A percentile compares a stretch with the other conserved stretches of the same genome.
phyloP scores from a whole-genome alignment of 352 stramenopile species.

The Phytophthora tentaculata region DNA sequence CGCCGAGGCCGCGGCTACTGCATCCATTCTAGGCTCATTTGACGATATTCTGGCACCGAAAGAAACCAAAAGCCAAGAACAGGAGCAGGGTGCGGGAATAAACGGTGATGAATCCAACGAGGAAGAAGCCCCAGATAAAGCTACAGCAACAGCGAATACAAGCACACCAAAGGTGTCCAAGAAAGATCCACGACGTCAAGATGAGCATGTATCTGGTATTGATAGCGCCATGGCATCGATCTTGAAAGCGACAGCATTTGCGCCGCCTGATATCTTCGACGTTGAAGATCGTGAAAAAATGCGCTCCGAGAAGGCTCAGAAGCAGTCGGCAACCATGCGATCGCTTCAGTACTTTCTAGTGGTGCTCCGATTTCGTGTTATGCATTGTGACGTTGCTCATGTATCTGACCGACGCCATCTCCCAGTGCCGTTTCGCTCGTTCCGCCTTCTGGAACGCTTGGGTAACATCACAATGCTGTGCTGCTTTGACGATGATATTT shows the following conservation, averaged over 20 bases:
- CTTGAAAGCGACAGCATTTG: slow-evolving; percentile 35
- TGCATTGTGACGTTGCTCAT: slow-evolving; percentile 60
- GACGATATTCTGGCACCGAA: slow-evolving; percentile 62
- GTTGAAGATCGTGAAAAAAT: slow-evolving; percentile 86
- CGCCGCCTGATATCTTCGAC: slow-evolving; percentile 72
- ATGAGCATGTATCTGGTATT: slow-evolving; percentile 25
- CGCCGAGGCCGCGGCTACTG: slow-evolving; percentile 70
- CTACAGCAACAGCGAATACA: neutral
- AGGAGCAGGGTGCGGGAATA: slow-evolving; percentile 11
- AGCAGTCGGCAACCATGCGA: slow-evolving; percentile 67
- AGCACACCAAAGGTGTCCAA: slow-evolving; percentile 14
- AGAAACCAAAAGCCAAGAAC: slow-evolving; percentile 11
- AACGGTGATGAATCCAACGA: neutral
- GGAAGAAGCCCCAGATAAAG: neutral
- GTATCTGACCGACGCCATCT: slow-evolving; percentile 45
- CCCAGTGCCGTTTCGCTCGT: slow-evolving; percentile 74
- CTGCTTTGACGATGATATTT: slow-evolving; percentile 88
- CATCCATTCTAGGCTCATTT: slow-evolving; percentile 81
- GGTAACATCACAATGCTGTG: slow-evolving; percentile 89
- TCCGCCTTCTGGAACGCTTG: slow-evolving; percentile 80
- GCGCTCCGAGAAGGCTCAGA: slow-evolving; percentile 69
- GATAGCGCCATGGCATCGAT: slow-evolving; percentile 39
- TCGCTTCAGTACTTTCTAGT: slow-evolving; percentile 81
- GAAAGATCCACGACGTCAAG: neutral
- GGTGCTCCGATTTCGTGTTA: slow-evolving; percentile 70